A percentile compares a stretch with the other conserved stretches of the same genome.
Evolutionary conservation across 73 alveolate species (phyloP).

Genomic region (Paramecium sexaurelia): DNA sequence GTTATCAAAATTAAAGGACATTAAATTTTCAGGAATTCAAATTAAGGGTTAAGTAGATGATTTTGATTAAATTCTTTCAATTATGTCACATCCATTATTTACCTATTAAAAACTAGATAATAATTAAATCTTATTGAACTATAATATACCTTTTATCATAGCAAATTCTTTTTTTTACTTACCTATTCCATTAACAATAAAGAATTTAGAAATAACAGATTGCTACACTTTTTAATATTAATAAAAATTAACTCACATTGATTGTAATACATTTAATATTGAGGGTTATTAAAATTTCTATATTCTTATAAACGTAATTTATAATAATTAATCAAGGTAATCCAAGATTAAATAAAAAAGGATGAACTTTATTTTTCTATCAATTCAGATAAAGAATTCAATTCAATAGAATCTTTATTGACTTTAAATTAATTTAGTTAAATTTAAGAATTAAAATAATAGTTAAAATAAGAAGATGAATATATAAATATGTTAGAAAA

Average conservation of each 20-base stretch:
- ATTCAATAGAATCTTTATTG: background rate
- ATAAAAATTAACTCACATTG: background rate
- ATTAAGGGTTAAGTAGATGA: background rate
- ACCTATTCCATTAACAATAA: background rate
- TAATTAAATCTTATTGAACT: background rate
- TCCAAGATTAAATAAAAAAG: background rate
- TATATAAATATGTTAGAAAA: background rate
- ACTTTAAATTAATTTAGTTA: background rate
- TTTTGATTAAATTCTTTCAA: background rate
- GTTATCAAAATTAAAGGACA: background rate
- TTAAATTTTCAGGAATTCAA: background rate
- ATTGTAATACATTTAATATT: background rate
- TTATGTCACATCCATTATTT: background rate
- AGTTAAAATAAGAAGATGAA: background rate
- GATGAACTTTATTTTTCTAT: background rate
- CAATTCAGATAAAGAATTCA: background rate
- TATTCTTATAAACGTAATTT: background rate
- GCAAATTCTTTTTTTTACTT: background rate
- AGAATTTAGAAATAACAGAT: background rate
- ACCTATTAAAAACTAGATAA: background rate
- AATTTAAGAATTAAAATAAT: background rate
- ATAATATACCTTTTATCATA: background rate
- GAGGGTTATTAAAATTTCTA: background rate
- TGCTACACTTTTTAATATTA: background rate
- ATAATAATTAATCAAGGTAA: background rate